Conservation (phyloP, 139 green algal genomes). For the Coelastrella sp. region DNA sequence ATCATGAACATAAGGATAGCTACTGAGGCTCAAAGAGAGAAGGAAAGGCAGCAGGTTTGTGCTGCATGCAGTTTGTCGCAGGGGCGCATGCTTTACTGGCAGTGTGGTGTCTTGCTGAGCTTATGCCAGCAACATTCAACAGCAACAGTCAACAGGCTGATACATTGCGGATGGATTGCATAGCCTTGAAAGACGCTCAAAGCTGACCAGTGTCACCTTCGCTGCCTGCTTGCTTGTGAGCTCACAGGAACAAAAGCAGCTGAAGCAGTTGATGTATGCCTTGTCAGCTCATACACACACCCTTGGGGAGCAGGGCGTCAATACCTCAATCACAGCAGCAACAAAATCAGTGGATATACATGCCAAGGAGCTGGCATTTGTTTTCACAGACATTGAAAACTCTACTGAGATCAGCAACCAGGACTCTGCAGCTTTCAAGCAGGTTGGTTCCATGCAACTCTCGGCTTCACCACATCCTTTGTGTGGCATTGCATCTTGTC, state of each 20-base stretch:
- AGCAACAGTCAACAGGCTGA: too few species aligned
- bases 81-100: not conserved
- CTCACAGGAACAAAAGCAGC: conserved; percentile 42
- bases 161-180: too few species aligned
- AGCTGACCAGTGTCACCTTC: too few species aligned
- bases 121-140: too few species aligned
- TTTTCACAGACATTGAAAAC: conserved; percentile 76
- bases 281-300: not conserved
- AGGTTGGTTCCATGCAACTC: conserved; percentile 56
- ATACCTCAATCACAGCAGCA: not conserved
- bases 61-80: not conserved
- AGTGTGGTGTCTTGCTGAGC: too few species aligned
- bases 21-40: conserved; percentile 38
- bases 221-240: not conserved
- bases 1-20: conserved; percentile 20
- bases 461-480: not conserved
- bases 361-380: conserved; percentile 63
- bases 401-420: conserved; percentile 67
- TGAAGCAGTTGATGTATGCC: conserved; percentile 50
- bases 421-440: conserved; percentile 59
- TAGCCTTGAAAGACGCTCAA: too few species aligned
- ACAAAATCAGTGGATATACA: not conserved
- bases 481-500: not conserved
- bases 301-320: not conserved
- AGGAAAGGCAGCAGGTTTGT: conserved; percentile 24